phyloP scores from a whole-genome alignment of 345 rosid species.

The Eucalyptus pauciflora region DNA sequence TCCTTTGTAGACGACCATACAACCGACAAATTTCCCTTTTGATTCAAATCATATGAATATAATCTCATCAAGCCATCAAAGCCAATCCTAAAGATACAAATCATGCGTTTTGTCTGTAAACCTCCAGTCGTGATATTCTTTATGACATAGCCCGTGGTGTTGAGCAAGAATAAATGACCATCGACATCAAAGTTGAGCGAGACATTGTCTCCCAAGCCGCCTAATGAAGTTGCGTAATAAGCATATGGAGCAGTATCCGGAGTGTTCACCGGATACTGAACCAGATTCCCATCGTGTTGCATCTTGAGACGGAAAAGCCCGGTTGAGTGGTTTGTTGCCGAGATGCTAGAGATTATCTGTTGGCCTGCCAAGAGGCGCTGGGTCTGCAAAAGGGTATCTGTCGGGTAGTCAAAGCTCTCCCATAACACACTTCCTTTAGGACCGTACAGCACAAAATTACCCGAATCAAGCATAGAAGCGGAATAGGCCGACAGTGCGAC shows the following conservation, averaged over 20 bases:
- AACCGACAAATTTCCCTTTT: too few relatives aligned
- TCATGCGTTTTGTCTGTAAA: too few relatives aligned
- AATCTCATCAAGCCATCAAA: too few relatives aligned
- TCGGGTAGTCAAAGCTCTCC: slow-evolving; percentile 18
- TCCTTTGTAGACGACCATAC: too few relatives aligned
- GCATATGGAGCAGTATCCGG: not conserved
- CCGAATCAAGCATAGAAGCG: slow-evolving; percentile 16
- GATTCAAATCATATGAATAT: too few relatives aligned
- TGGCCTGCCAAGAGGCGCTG: not conserved
- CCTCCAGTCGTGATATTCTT: too few relatives aligned
- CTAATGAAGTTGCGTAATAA: too few relatives aligned
- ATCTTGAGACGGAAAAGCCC: slow-evolving; percentile 6
- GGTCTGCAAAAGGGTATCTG: slow-evolving; percentile 11
- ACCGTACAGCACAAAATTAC: slow-evolving; percentile 7
- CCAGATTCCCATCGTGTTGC: slow-evolving; percentile 18
- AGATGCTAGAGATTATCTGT: slow-evolving; percentile 3
- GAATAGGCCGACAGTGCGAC: not conserved
- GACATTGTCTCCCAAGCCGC: too few relatives aligned
- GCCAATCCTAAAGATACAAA: too few relatives aligned
- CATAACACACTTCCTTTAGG: not conserved
- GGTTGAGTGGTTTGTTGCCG: not conserved
- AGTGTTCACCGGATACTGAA: slow-evolving; percentile 6
- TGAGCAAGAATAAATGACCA: too few relatives aligned
- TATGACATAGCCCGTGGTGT: too few relatives aligned
- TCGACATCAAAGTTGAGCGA: too few relatives aligned